Percentiles rank a stretch among this genome's conserved stretches.
Evolutionary conservation across 1,284 basidiomycete genomes (phyloP).

Genomic region (Cryptococcus depauperatus): DNA sequence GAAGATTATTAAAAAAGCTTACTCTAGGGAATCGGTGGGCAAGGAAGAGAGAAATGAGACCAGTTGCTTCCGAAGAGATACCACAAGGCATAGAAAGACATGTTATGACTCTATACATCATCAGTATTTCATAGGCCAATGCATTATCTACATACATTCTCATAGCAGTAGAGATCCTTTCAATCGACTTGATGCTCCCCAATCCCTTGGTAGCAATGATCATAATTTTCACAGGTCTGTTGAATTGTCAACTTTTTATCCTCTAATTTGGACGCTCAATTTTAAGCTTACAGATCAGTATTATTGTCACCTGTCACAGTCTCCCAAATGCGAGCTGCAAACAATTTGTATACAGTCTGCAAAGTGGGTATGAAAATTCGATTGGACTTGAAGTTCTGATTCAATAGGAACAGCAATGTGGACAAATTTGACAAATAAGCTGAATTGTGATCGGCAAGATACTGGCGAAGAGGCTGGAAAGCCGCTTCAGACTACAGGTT

Average conservation of each 20-base stretch:
- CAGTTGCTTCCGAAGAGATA: conserved; percentile 49
- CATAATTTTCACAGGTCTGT: conserved; percentile 5
- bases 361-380: conserved; percentile 66
- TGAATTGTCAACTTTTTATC: not conserved
- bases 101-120: conserved; percentile 51
- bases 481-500: conserved; percentile 11
- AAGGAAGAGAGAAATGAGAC: conserved; percentile 55
- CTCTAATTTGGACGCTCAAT: not conserved
- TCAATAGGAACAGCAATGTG: conserved; percentile 52
- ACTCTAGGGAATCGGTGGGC: conserved; percentile 56
- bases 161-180: conserved; percentile 67
- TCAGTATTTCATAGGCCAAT: not conserved
- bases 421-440: conserved; percentile 52
- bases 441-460: conserved; percentile 48
- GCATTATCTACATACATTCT: conserved; percentile 56
- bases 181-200: conserved; percentile 60
- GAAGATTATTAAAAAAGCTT: not conserved
- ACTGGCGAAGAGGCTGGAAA: conserved; percentile 44
- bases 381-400: conserved; percentile 55
- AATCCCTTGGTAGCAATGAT: conserved; percentile 17
- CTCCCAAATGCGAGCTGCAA: conserved; percentile 45
- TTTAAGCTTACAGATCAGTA: conserved; percentile 48
- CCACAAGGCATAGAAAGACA: conserved; percentile 4
- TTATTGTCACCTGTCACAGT: conserved; percentile 48
- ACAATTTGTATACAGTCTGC: conserved; percentile 62